phyloP scores from a whole-genome alignment of 2,329 filamentous ascomycete genomes.

The Endothia cerciana region DNA sequence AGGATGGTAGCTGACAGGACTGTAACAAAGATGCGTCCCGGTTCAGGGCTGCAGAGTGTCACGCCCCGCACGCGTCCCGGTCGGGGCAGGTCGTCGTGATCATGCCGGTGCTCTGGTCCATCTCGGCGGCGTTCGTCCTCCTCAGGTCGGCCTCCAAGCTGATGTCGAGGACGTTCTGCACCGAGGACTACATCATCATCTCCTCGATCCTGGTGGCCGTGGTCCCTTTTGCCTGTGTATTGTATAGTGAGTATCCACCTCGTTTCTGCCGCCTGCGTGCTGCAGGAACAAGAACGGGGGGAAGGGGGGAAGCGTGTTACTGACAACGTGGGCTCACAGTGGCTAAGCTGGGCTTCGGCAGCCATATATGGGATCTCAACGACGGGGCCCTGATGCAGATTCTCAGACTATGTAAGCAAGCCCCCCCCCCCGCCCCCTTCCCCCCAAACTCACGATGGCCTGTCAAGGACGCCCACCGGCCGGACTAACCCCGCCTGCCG shows the following conservation, averaged over 20 bases:
- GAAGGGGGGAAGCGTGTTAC: not conserved
- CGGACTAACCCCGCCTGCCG: no score
- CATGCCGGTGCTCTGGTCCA: slow-evolving; percentile 16
- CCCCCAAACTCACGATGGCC: no score
- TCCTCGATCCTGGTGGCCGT: slow-evolving; percentile 7
- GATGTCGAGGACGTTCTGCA: slow-evolving; percentile 20
- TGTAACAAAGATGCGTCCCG: slow-evolving; percentile 15
- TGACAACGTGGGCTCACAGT: slow-evolving; percentile 3
- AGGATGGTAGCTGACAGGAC: not conserved
- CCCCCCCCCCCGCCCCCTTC: not conserved
- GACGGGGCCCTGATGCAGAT: slow-evolving; percentile 23
- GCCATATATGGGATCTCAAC: slow-evolving; percentile 26
- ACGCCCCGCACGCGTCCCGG: slow-evolving; percentile 19
- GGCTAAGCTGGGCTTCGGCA: slow-evolving; percentile 25
- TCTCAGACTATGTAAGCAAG: slow-evolving; percentile 19
- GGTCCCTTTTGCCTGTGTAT: slow-evolving; percentile 5
- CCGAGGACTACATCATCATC: slow-evolving; percentile 26
- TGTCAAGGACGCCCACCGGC: no score
- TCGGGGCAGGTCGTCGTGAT: slow-evolving; percentile 14
- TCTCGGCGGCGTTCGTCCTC: slow-evolving; percentile 11
- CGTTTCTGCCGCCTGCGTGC: not conserved
- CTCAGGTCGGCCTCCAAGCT: slow-evolving; percentile 19
- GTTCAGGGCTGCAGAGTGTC: slow-evolving; percentile 12
- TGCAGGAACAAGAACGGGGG: no score
- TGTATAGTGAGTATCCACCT: slow-evolving; percentile 20